These are phyloP conservation scores for Tolypocladium cylindrosporum DNA, from an alignment of 2,329 filamentous ascomycete genomes.

Conservation along the genomic window DNA sequence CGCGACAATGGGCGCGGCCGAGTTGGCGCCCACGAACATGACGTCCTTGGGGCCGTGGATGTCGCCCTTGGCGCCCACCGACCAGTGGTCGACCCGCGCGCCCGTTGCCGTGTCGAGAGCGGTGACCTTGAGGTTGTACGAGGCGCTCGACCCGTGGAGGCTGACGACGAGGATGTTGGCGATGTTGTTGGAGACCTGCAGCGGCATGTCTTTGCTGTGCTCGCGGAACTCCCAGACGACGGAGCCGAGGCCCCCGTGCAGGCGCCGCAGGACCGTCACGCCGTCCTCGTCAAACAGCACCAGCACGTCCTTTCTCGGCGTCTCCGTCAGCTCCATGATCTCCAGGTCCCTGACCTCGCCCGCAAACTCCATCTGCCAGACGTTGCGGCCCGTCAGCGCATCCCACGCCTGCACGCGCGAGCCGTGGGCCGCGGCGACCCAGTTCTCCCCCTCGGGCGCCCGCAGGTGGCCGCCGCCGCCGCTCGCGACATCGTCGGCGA, in stretches of 20 bases:
- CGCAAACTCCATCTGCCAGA: conserved; percentile 59
- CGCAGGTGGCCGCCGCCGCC: conserved; percentile 46
- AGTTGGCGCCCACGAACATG: conserved; percentile 67
- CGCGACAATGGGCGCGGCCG: conserved; percentile 62
- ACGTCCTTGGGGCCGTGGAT: conserved; percentile 54
- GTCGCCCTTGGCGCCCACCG: conserved; percentile 64
- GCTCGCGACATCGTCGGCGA: conserved; percentile 41
- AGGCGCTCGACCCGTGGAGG: conserved; percentile 57
- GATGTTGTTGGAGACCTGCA: conserved; percentile 64
- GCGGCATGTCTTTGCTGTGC: conserved; percentile 56
- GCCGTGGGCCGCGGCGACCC: conserved; percentile 64
- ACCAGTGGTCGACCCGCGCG: conserved; percentile 59
- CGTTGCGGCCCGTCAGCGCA: conserved; percentile 66
- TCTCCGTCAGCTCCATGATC: conserved; percentile 61
- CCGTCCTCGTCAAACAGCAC: conserved; percentile 53
- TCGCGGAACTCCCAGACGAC: conserved; percentile 73
- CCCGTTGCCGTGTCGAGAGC: conserved; percentile 66
- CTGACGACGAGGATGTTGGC: conserved; percentile 67
- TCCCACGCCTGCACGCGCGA: conserved; percentile 70
- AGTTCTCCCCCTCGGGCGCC: conserved; percentile 69
- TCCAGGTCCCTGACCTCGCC: conserved; percentile 61
- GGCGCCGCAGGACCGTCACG: conserved; percentile 52
- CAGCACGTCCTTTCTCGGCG: conserved; percentile 58
- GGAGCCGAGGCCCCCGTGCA: conserved; percentile 63
- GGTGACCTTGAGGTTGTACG: conserved; percentile 68